Conservation (phyloP, 1,139 yeast genomes). For the Yamadazyma triangularis region DNA sequence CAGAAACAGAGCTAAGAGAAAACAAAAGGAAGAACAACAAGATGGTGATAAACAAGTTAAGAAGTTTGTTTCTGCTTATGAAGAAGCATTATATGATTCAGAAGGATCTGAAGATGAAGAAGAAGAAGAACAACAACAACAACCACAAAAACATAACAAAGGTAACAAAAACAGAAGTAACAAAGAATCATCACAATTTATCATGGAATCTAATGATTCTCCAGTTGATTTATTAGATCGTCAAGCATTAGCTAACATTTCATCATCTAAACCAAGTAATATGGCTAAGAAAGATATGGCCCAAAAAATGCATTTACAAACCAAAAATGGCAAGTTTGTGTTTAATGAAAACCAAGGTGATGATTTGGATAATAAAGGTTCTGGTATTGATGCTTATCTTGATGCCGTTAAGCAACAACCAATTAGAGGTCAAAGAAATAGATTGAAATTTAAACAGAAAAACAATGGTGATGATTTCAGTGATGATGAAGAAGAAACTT, state of each 20-base stretch:
- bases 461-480: constrained; percentile 51
- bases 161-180: constrained; percentile 15
- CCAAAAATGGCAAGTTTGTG: constrained; percentile 52
- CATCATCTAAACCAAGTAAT: constrained; percentile 75
- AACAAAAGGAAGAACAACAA: constrained; percentile 39
- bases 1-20: constrained; percentile 78
- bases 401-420: constrained; percentile 94
- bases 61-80: constrained; percentile 77
- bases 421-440: constrained; percentile 86
- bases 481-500: constrained; percentile 37
- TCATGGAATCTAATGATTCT: constrained; percentile 72
- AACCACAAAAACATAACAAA: constrained; percentile 18
- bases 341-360: constrained; percentile 45
- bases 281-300: constrained; percentile 41
- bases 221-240: constrained; percentile 90
- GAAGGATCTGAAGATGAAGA: constrained; percentile 47
- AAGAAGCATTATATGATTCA: constrained; percentile 67
- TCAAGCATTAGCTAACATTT: constrained; percentile 78
- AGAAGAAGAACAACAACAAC: constrained; percentile 21
- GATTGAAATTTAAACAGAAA: constrained; percentile 76
- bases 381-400: constrained; percentile 84
- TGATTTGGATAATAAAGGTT: constrained; percentile 42
- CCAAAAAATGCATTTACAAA: constrained; percentile 43
- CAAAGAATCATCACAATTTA: too few relatives aligned
- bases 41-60: constrained; percentile 24